Base-by-base conservation (phyloP, 257 asterid genomes). In the Solanum rostratum region DNA sequence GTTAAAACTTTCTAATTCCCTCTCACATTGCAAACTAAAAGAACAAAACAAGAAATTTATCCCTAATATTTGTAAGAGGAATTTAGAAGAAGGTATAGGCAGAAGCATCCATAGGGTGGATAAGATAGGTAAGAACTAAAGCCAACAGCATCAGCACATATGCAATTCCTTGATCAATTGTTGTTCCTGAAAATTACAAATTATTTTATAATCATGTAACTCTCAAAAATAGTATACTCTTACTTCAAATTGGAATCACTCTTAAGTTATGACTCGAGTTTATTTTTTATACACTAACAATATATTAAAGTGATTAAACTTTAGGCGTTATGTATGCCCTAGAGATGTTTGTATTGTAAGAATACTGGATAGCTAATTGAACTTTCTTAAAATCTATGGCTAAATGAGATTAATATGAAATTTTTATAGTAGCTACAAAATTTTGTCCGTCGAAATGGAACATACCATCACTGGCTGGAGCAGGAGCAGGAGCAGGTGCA, bases 401-500 rank as follows among this genome's bases (percentile, higher is more conserved):
- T 9, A 20, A 57, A 55, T 20, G 27, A 57, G 13, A 57, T 57
- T 20, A 57, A 20, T 1, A 57, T 9, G 6, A 57, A 7, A 0
- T 0, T 57, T 57, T 20, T 57, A 6, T 57, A 20, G n/a, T 57
- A n/a, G 65, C 65, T 20, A 55, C 29, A 0, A 57, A 20, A 57
- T 57, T 57, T 57, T 4, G 29, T 20, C 29, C 0, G 5, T 55
- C 4, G 12, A 0, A 16, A 14, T 19, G 18, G 52, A 37, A 49
- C 76, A 24, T 71, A 87, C 86, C 89, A 73, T 87, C 89, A 37
- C 82, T 87, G 6, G 85, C 39, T 10, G 87, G 87, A 5, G 87
- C 74, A 19, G 89, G 87, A 5, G 87, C 74, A 19, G 89, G 87
- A 59, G 89, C 81, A 45, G 89, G 89, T 13, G 89, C 22, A 41